Base-by-base conservation (phyloP, 192 early-diverging fungal genomes). In the Backusella tuberculispora region DNA sequence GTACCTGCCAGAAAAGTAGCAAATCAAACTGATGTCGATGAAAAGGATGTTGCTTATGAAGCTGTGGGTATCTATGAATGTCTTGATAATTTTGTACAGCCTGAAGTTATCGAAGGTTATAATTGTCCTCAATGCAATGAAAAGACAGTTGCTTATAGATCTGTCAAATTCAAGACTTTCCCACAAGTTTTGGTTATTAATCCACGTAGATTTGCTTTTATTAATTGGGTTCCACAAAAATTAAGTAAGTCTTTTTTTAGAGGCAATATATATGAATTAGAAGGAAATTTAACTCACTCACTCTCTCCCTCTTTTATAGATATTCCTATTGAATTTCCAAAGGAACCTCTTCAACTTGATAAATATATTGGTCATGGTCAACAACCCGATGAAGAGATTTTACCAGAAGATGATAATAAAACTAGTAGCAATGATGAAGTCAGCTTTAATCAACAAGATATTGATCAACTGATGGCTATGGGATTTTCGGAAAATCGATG, bases 401-500 rank as follows among this genome's bases (percentile, higher is more conserved):
- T 99, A n/a, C 94, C 94, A 5, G 94, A 96, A 66, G 89, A 89
- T 69, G 79, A 78, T 13, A 41, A 63, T 40, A 3, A 19, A 53
- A 10, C 66, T 66, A 17, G 19, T 44, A 26, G 60, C 34, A 24
- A 41, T 26, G 15, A 42, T 4, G 85, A 71, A 63, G 89, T 88
- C 4, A 48, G 71, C 1, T 84, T 96, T 41, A 89, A 99, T 80
- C 84, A 86, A 66, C 76, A 29, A 0, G 91, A 85, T 15, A 74
- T 99, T 50, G 85, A 86, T n/a, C 92, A 96, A 79, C 86, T 99
- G 34, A 81, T 93, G 79, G 81, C 85, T 37, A 98, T 99, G 96
- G 98, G 98, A 2, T 98, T 99, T 83, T 90, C 95, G 15, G 89
- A 94, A 75, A 85, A 89, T 63, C 86, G 95, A 60, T 94, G 93